Evolutionary conservation across 371 early-diverging fungal genomes (phyloP).

Genomic region (Mucor indicus): DNA sequence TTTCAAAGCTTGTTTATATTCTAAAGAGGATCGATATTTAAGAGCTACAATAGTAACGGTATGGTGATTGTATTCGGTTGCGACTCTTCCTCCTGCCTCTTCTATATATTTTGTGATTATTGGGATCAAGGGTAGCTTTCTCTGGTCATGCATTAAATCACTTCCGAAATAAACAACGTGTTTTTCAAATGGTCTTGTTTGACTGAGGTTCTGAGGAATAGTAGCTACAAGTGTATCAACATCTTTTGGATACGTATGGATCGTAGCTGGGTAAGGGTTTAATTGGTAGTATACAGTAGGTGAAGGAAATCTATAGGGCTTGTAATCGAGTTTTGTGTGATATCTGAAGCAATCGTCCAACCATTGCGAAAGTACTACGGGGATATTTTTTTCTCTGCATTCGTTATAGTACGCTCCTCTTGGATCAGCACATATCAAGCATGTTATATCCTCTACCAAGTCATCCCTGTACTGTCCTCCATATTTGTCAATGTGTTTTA

Average conservation of each 20-base stretch:
- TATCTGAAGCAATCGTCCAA: constrained; percentile 71
- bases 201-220: too few species aligned
- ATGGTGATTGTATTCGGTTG: constrained; percentile 22
- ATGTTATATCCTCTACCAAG: constrained; percentile 55
- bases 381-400: constrained; percentile 47
- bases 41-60: constrained; percentile 58
- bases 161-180: constrained; percentile 27
- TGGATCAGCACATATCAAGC: constrained; percentile 47
- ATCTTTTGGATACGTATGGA: constrained; percentile 9
- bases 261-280: constrained; percentile 1
- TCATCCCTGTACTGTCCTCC: constrained; percentile 56
- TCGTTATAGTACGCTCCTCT: constrained; percentile 54
- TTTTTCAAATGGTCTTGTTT: constrained; percentile 14
- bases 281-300: constrained; percentile 6
- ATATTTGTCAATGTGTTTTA: constrained; percentile 44
- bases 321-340: background rate
- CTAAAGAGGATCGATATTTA: constrained; percentile 47
- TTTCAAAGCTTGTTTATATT: constrained; percentile 54
- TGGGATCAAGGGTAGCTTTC: constrained; percentile 24
- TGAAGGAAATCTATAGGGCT: constrained; percentile 3
- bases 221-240: background rate
- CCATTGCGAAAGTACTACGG: constrained; percentile 76
- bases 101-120: constrained; percentile 18
- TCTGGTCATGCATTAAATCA: constrained; percentile 20
- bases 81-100: constrained; percentile 55